Percentiles rank a stretch among this genome's conserved stretches.
These are phyloP conservation scores for Colletotrichum tropicale DNA, from an alignment of 2,329 filamentous ascomycete species.

Conservation along the genomic window DNA sequence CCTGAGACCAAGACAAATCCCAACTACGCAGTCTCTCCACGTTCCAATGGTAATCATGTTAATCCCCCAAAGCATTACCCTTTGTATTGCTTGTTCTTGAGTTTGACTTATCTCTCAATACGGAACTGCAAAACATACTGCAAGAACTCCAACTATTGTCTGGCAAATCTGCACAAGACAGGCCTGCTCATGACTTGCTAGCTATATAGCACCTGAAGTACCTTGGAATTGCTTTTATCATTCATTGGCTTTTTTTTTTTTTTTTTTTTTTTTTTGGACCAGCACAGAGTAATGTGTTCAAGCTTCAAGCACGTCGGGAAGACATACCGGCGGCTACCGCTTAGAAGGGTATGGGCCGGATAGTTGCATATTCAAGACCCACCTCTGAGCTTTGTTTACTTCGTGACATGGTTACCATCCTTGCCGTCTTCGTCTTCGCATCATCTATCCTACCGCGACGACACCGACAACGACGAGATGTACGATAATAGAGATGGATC, in stretches of 20 bases:
- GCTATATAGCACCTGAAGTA: neutral
- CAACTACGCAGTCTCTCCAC: neutral
- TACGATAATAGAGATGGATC: slow-evolving; percentile 32
- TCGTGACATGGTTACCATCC: neutral
- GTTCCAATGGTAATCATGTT: neutral
- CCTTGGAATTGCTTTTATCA: neutral
- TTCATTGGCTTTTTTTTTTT: neutral
- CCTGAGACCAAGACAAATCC: neutral
- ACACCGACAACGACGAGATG: slow-evolving; percentile 22
- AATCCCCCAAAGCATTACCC: neutral
- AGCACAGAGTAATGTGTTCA: neutral
- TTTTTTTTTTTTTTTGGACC: neutral
- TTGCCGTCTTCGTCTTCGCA: neutral
- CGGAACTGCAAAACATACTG: neutral
- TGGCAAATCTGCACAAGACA: neutral
- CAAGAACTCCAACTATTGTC: neutral
- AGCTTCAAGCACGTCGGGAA: neutral
- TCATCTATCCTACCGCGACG: neutral
- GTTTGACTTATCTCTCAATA: neutral
- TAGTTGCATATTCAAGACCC: neutral
- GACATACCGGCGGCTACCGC: neutral
- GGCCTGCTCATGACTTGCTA: neutral
- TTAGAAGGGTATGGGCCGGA: neutral
- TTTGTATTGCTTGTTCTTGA: neutral
- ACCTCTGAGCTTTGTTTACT: neutral